A percentile compares a stretch with the other conserved stretches of the same genome.
These are phyloP conservation scores for Diaporthe australafricana DNA, from an alignment of 2,329 filamentous ascomycete genomes.

Conservation along the genomic window DNA sequence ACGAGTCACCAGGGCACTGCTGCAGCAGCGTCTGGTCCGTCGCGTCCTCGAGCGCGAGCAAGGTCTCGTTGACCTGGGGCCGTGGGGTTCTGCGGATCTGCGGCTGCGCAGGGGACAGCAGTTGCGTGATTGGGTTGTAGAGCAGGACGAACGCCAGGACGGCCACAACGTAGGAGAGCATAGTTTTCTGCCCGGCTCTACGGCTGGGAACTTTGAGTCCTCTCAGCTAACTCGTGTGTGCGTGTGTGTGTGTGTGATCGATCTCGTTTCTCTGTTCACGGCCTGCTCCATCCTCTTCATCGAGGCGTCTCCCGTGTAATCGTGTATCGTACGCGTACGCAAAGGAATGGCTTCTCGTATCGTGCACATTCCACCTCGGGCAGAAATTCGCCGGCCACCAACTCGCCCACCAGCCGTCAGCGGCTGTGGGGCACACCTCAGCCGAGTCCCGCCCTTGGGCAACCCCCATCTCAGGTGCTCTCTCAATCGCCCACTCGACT, in stretches of 20 bases:
- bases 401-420: slow-evolving; percentile 6
- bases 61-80: slow-evolving; percentile 61
- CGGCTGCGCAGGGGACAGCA: slow-evolving; percentile 44
- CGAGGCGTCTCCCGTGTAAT: not conserved
- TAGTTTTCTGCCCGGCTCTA: slow-evolving; percentile 39
- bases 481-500: not conserved
- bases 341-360: not conserved
- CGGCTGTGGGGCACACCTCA: slow-evolving; percentile 11
- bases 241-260: too few species aligned
- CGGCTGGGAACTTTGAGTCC: not conserved
- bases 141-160: slow-evolving; percentile 57
- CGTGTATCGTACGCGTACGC: not conserved
- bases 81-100: slow-evolving; percentile 52
- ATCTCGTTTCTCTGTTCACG: not conserved
- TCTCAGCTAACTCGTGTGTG: not conserved
- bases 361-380: not conserved
- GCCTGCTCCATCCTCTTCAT: not conserved
- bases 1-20: slow-evolving; percentile 55
- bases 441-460: slow-evolving; percentile 19
- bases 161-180: slow-evolving; percentile 60
- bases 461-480: not conserved
- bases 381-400: not conserved
- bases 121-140: slow-evolving; percentile 55
- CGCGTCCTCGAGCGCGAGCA: slow-evolving; percentile 59
- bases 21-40: slow-evolving; percentile 45